Percentiles rank a stretch among this genome's conserved stretches.
phyloP scores from a whole-genome alignment of 2,329 filamentous ascomycete species.

The Penicillium decumbens region DNA sequence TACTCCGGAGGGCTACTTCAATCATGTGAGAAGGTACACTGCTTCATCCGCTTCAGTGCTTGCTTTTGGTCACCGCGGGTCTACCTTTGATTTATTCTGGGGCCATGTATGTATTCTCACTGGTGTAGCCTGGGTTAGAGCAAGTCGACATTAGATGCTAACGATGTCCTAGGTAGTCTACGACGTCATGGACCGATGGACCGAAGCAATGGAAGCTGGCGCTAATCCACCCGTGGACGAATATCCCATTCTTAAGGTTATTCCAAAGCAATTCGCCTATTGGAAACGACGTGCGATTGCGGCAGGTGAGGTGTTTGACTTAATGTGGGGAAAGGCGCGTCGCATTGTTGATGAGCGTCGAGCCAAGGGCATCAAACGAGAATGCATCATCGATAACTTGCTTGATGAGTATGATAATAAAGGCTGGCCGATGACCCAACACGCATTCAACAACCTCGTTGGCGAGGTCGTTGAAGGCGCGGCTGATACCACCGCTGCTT shows the following conservation, averaged over 20 bases:
- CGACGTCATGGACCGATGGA: slow-evolving; percentile 25
- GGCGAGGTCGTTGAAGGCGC: not conserved
- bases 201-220: slow-evolving; percentile 45
- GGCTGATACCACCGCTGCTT: not conserved
- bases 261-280: slow-evolving; percentile 29
- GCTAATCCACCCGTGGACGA: slow-evolving; percentile 50
- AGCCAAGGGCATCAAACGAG: not conserved
- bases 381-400: not conserved
- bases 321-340: slow-evolving; percentile 8
- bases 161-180: too few species aligned
- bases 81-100: too few species aligned
- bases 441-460: not conserved
- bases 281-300: slow-evolving; percentile 16
- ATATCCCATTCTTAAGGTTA: slow-evolving; percentile 42
- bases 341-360: not conserved
- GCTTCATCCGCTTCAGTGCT: too few species aligned
- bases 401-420: not conserved
- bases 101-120: too few species aligned
- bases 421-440: not conserved
- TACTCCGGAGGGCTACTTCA: too few species aligned
- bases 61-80: too few species aligned
- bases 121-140: too few species aligned
- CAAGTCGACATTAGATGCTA: too few species aligned
- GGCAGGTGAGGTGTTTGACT: slow-evolving; percentile 40
- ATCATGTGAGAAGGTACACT: too few species aligned